phyloP scores from a whole-genome alignment of 805 yeast species.

The Kregervanrija pseudodelftensis region DNA sequence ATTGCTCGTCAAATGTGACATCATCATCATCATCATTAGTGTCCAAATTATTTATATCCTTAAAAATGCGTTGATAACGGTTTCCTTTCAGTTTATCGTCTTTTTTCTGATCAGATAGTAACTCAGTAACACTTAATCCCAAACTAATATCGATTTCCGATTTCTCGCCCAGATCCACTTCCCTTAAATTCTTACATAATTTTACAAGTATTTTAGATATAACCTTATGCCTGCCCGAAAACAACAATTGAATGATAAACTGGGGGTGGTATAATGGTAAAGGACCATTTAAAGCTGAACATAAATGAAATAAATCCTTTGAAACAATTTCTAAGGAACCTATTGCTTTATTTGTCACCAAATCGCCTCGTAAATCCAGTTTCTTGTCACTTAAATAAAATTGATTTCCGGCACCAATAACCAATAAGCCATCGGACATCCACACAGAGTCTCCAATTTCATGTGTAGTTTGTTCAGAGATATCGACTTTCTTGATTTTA shows the following conservation, averaged over 20 bases:
- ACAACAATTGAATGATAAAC: constrained; percentile 65
- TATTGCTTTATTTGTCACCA: constrained; percentile 44
- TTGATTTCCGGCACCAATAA: constrained; percentile 86
- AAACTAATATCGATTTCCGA: constrained; percentile 18
- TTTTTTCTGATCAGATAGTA: constrained; percentile 1
- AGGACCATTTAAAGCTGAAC: constrained; percentile 79
- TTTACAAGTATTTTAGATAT: constrained; percentile 51
- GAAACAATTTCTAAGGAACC: constrained; percentile 52
- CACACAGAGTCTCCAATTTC: constrained; percentile 84
- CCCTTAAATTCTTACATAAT: constrained; percentile 48
- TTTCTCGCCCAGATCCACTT: constrained; percentile 34
- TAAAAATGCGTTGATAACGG: neutral
- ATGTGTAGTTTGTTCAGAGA: constrained; percentile 67
- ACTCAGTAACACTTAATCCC: constrained; percentile 10
- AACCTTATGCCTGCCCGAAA: constrained; percentile 48
- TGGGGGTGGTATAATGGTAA: constrained; percentile 90
- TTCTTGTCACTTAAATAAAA: constrained; percentile 71
- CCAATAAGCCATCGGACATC: constrained; percentile 72
- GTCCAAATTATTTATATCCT: constrained; percentile 10
- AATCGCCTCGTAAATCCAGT: constrained; percentile 45
- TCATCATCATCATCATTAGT: constrained; percentile 18
- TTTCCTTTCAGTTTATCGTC: neutral
- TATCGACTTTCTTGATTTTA: constrained; percentile 65
- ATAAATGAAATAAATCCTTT: constrained; percentile 58
- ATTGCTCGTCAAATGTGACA: constrained; percentile 12